Evolutionary conservation across 2,329 filamentous ascomycete genomes (phyloP).

Genomic region (Aaosphaeria arxii): DNA sequence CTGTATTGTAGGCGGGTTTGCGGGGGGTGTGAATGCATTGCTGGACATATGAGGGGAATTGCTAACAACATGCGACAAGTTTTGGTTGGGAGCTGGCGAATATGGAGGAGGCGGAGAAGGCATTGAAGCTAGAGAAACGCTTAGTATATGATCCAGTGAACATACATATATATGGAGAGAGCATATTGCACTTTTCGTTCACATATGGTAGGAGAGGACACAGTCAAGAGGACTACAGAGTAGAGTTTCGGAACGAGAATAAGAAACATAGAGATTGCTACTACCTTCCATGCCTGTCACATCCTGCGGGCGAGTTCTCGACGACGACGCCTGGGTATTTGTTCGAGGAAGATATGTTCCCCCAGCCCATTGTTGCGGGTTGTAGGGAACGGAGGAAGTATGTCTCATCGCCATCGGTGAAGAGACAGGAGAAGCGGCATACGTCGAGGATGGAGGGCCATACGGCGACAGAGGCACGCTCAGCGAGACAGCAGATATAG

Average conservation of each 20-base stretch:
- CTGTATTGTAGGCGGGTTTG: constrained; percentile 27
- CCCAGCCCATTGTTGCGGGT: constrained; percentile 49
- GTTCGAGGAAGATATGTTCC: constrained; percentile 37
- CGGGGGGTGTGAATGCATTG: constrained; percentile 33
- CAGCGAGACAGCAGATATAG: constrained; percentile 36
- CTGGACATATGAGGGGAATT: constrained; percentile 38
- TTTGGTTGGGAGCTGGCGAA: constrained; percentile 40
- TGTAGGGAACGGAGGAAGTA: constrained; percentile 40
- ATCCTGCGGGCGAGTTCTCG: constrained; percentile 33
- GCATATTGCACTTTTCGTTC: no score
- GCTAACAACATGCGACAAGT: constrained; percentile 28
- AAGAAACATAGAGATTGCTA: constrained; percentile 7
- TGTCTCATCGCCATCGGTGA: constrained; percentile 38
- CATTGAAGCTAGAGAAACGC: constrained; percentile 39
- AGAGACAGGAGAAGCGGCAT: constrained; percentile 28
- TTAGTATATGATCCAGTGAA: no score
- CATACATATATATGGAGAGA: no score
- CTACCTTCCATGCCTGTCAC: constrained; percentile 50
- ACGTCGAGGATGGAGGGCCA: constrained; percentile 28
- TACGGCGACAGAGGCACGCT: constrained; percentile 37
- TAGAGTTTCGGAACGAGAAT: no score
- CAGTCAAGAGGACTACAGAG: no score
- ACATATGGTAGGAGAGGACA: no score
- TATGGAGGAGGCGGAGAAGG: constrained; percentile 51
- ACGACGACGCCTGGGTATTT: constrained; percentile 23